Base-by-base conservation (phyloP, 768 basidiomycete genomes). In the Cubamyces lactineus region DNA sequence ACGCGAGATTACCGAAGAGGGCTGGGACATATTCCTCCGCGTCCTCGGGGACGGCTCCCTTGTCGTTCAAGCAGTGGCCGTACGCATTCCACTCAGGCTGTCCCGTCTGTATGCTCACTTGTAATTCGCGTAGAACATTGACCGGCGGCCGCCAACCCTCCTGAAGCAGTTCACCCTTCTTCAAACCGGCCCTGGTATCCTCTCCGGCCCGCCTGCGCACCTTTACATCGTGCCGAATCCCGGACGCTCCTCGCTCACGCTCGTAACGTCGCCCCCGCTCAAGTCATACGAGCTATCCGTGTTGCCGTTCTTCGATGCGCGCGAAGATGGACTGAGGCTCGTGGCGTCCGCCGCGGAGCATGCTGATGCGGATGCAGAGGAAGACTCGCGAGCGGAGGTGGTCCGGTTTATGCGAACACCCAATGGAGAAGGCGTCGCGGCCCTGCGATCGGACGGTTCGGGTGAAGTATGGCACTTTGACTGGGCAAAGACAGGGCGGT, bases 71-170 rank as follows among this genome's bases (percentile, higher is more conserved):
- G 91, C 89, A 11, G 80, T 94, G 40, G 84, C 86, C 59, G 92
- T 92, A 73, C 72, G 89, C 76, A 4, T 11, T 2, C 12, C 16
- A 2, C 13, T 12, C 21, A 24, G 57, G 47, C 17, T 12, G 42
- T 58, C 17, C 13, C n/a, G 38, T 50, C 51, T 15, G 26, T 26
- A 11, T 42, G 8, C 26, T 56, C 43, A 46, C 45, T 34, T 24
- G 46, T 34, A 21, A 34, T 11, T 15, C 23, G 2, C n/a, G 8
- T 65, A 96, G 94, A 94, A 96, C 74, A 86, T 97, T 66, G 94
- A 96, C 70, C 82, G 90, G 16, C 84, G 88, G 66, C 95, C 95
- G 7, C 95, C 95, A 9, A 93, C 91, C 2, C 78, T 94, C 3
- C 78, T 94, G 28, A 84, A 82, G 69, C 87, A 89, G 61, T 90